phyloP scores from a whole-genome alignment of 768 basidiomycete species.

The Kwoniella bestiolae region DNA sequence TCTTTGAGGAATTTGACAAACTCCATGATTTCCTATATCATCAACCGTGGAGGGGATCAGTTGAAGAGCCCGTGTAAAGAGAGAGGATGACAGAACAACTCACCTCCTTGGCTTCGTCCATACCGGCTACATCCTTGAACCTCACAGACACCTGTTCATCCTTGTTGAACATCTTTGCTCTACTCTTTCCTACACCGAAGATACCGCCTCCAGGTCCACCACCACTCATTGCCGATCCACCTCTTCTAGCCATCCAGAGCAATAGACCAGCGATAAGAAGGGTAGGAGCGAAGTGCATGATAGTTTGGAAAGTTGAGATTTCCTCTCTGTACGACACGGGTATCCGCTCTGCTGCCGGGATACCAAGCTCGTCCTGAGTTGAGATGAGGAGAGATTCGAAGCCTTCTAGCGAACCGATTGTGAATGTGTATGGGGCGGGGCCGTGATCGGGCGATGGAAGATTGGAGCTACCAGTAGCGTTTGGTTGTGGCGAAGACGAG shows the following conservation, averaged over 20 bases:
- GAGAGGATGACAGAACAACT: no score
- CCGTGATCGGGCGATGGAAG: slow-evolving; percentile 54
- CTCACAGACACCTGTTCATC: slow-evolving; percentile 90
- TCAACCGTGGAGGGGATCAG: background rate
- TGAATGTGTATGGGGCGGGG: slow-evolving; percentile 73
- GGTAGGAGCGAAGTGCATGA: slow-evolving; percentile 93
- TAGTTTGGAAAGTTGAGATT: slow-evolving; percentile 77
- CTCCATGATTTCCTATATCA: slow-evolving; percentile 85
- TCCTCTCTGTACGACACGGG: slow-evolving; percentile 97
- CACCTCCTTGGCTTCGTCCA: slow-evolving; percentile 97
- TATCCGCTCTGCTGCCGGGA: slow-evolving; percentile 88
- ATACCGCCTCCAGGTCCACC: slow-evolving; percentile 78
- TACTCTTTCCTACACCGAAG: slow-evolving; percentile 95
- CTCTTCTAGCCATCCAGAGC: slow-evolving; percentile 78
- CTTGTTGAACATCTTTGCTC: slow-evolving; percentile 93
- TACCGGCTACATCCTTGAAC: slow-evolving; percentile 97
- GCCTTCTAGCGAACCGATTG: slow-evolving; percentile 94
- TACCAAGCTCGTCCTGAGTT: slow-evolving; percentile 87
- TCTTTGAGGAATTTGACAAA: slow-evolving; percentile 99
- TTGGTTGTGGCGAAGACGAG: slow-evolving; percentile 22
- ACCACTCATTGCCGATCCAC: slow-evolving; percentile 63
- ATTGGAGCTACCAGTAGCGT: slow-evolving; percentile 29
- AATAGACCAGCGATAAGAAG: slow-evolving; percentile 86
- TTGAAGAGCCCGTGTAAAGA: background rate
- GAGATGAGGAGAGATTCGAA: slow-evolving; percentile 95